Evolutionary conservation across 176 grass and related monocot species (phyloP).

Genomic region (Carex myosuroides): DNA sequence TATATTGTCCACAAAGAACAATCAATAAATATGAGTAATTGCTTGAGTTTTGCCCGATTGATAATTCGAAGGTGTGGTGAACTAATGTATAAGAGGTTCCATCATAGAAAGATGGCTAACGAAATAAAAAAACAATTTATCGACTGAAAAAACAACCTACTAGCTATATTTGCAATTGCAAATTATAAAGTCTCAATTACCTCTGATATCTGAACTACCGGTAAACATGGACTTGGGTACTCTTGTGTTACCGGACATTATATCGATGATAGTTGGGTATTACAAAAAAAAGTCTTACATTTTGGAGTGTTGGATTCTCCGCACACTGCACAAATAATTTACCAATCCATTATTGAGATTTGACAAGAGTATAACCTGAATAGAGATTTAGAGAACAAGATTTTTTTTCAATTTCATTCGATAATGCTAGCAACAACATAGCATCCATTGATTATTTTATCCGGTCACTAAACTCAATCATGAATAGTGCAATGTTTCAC

Average conservation of each 20-base stretch:
- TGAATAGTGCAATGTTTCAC: background rate
- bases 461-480: background rate
- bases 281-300: too few species aligned
- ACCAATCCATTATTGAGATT: too few species aligned
- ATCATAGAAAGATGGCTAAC: background rate
- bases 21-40: background rate
- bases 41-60: background rate
- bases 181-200: background rate
- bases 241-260: background rate
- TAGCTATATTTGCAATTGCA: background rate
- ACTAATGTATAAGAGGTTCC: background rate
- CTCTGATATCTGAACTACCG: background rate
- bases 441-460: background rate
- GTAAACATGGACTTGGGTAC: background rate
- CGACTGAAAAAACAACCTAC: background rate
- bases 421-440: too few species aligned
- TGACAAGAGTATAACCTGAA: too few species aligned
- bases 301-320: too few species aligned
- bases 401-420: too few species aligned
- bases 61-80: background rate
- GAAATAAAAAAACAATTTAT: background rate
- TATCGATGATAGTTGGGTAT: background rate
- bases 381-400: too few species aligned
- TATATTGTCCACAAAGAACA: too few species aligned
- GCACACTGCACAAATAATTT: too few species aligned